Evolutionary conservation across 495 filamentous ascomycete genomes (phyloP), one percentile per base, ranked within the genome.

Genomic region (Aspergillus baeticus): DNA sequence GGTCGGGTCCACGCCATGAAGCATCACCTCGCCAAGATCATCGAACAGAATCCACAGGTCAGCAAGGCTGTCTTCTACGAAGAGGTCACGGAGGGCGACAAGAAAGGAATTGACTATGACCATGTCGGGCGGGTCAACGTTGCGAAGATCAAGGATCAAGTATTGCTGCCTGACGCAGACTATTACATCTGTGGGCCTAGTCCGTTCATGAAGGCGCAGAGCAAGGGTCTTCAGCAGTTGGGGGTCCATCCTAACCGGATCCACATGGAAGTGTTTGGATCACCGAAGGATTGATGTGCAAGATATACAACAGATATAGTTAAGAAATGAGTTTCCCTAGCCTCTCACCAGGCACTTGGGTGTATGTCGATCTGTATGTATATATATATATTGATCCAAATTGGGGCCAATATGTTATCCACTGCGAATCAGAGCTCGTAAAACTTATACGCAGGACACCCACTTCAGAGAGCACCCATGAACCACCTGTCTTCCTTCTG

Each of bases 151-250:
- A 66, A 76, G 41, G 54, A 65, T 1, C 63, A 77, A 26, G 64
- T 72, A 6, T 63, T 76, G 37, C 66, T 87, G 17, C 37, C 69
- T 6, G 70, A 67, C 26, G 71, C 85, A 10, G 69, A 81, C 56
- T 88, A 87, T 62, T 87, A 77, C 62, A 73, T 84, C 51, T 88
- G 85, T 61, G 85, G 84, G 1, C 84, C 85, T 1, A 70, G 70
- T 31, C 44, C 60, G 10, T 87, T 87, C 69, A 88, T 87, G 85
- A 62, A 70, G 18, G 79, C 79, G 18, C 65, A 78, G 31, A 63
- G 77, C 45, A 56, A 64, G 13, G 65, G 64, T 38, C 68, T 87
- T 53, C 55, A 74, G 35, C 61, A 51, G 5, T 58, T 65, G 45
- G 83, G 83, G 0, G 82, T 87, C 0, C 64, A 62, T 8, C 56